These are phyloP conservation scores for Diospyros lotus DNA, from an alignment of 148 eudicot species.

Conservation along the genomic window DNA sequence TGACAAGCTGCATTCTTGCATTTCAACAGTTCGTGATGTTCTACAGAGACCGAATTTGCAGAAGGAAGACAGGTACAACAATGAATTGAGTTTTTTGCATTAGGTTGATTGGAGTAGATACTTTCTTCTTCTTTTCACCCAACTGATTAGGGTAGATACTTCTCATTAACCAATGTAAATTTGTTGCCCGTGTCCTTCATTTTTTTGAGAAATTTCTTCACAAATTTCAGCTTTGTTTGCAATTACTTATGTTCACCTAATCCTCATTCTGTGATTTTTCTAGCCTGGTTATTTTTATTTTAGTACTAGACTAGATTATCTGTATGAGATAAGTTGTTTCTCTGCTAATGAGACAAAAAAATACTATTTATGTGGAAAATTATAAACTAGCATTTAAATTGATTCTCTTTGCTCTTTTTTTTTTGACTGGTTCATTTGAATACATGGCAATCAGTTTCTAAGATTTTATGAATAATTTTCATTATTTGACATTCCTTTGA, in stretches of 20 bases:
- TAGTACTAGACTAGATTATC: neutral
- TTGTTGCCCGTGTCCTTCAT: neutral
- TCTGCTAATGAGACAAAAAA: too few species aligned
- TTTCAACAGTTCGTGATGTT: neutral
- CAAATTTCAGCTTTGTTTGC: neutral
- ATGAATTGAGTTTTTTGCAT: neutral
- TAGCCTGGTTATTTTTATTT: neutral
- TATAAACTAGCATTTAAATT: too few species aligned
- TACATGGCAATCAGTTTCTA: too few species aligned
- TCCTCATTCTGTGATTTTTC: neutral
- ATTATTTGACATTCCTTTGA: too few species aligned
- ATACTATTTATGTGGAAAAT: too few species aligned
- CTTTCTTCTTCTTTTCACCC: neutral
- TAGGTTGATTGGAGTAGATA: neutral
- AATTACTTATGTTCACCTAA: neutral
- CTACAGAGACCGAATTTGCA: neutral
- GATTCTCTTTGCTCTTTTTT: too few species aligned
- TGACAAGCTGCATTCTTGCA: neutral
- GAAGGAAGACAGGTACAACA: neutral
- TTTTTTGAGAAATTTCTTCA: neutral
- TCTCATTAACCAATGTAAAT: neutral
- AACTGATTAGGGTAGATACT: neutral
- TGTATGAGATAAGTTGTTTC: neutral
- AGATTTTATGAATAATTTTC: too few species aligned
- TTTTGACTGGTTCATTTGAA: too few species aligned